Evolutionary conservation across 1,139 yeast genomes (phyloP).

Genomic region (Blastobotrys malaysiensis): DNA sequence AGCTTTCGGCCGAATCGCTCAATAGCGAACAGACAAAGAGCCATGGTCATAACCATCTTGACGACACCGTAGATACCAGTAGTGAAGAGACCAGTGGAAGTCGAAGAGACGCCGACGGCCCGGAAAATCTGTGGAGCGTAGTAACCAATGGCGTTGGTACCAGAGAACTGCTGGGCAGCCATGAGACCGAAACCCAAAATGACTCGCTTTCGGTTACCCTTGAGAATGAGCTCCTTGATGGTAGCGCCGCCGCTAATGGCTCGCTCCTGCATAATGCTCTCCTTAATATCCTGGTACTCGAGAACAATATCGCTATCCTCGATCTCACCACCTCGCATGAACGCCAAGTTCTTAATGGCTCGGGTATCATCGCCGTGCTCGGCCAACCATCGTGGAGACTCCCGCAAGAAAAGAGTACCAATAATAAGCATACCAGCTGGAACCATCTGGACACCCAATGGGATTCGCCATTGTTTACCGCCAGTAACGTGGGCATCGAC

Average conservation of each 20-base stretch:
- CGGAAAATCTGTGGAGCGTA: conserved; percentile 63
- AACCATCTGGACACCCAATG: conserved; percentile 40
- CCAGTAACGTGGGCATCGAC: conserved; percentile 16
- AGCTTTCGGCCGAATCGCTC: conserved; percentile 9
- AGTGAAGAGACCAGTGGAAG: conserved; percentile 26
- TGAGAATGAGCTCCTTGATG: conserved; percentile 10
- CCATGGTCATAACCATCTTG: conserved; percentile 17
- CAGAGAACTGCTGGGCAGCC: conserved; percentile 66
- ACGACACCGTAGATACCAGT: conserved; percentile 23
- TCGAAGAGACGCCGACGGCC: conserved; percentile 43
- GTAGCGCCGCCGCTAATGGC: conserved; percentile 13
- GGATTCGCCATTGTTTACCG: conserved; percentile 23
- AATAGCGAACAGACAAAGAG: conserved; percentile 2
- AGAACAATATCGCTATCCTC: conserved; percentile 12
- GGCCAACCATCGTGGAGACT: conserved; percentile 46
- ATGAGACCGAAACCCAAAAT: conserved; percentile 22
- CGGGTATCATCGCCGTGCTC: conserved; percentile 11
- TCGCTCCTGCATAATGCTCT: conserved; percentile 11
- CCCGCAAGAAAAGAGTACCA: conserved; percentile 48
- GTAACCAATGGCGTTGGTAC: conserved; percentile 62
- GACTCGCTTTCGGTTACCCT: conserved; percentile 12
- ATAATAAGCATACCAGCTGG: conserved; percentile 39
- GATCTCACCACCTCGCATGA: conserved; percentile 8
- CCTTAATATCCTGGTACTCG: conserved; percentile 15
- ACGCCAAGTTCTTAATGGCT: conserved; percentile 12